Base-by-base conservation (phyloP, 495 filamentous ascomycete species). In the Rostrohypoxylon terebratum region DNA sequence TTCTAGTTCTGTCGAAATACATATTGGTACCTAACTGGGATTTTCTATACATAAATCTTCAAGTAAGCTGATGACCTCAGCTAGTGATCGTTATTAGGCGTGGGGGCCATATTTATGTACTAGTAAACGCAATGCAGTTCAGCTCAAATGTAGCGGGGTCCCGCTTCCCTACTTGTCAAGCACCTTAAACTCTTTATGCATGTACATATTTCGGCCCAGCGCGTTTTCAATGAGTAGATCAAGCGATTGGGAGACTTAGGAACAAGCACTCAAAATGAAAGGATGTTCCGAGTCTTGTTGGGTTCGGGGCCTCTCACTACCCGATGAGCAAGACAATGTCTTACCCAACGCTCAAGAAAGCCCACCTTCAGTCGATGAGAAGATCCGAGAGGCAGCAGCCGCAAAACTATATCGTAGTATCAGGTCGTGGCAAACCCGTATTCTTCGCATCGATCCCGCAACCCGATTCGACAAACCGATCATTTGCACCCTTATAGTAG, bases 401-500 rank as follows among this genome's bases (percentile, higher is more conserved):
- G 25, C 21, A 18, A 61, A 33, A 25, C 13, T 68, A 21, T 68
- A 68, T 25, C 28, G 33, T 14, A 44, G 25, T 5, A 54, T 68
- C 18, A 68, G 54, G 47, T 47, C 66, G 0, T 68, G 66, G 66
- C 57, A 68, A 25, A 68, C 66, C 4, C 57, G 66, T 3, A 68
- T 68, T 38, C 57, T 68, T 44, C 66, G 66, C 25, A 55, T 68
- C 48, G 48, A 68, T 33, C 57, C 66, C 10, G 33, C 42, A 55
- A 38, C 58, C 28, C 33, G 21, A 11, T 47, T 47, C 13, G 47
- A 68, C 20, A 23, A 57, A 1, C n/a, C 58, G 1, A 11, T 68
- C n/a, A 9, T 68, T 4, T 68, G 66, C 48, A 55, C 66, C 0
- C 66, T 68, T 11, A 11, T 68, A 55, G 58, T 54, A 3, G 66